Conservation (phyloP, 768 basidiomycete genomes). For the Gyrodon lividus region DNA sequence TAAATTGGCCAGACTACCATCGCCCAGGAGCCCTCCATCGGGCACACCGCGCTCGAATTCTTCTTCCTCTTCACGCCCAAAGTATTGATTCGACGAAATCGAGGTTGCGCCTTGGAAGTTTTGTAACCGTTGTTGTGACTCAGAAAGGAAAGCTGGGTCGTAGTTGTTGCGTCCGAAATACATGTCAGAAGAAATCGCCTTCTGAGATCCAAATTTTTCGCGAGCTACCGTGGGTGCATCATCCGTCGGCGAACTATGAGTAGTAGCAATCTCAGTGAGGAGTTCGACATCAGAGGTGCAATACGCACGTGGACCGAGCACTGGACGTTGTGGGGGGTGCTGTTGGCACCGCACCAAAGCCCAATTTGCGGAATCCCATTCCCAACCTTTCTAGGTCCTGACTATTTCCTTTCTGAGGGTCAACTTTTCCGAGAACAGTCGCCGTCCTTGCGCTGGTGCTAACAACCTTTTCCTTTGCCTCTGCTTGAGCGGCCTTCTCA, state of each 20-base stretch:
- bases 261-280: not conserved
- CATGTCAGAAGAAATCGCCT: constrained; percentile 97
- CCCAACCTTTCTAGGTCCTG: constrained; percentile 57
- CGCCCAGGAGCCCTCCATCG: constrained; percentile 55
- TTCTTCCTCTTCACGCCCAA: constrained; percentile 87
- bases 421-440: constrained; percentile 27
- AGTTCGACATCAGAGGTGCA: not conserved
- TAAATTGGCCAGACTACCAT: constrained; percentile 51
- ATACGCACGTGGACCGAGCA: constrained; percentile 38
- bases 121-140: constrained; percentile 80
- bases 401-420: constrained; percentile 39
- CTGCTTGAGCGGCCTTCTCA: constrained; percentile 38
- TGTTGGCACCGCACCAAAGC: constrained; percentile 80
- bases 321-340: constrained; percentile 54
- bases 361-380: constrained; percentile 75
- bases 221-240: constrained; percentile 78
- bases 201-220: constrained; percentile 89
- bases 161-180: constrained; percentile 91
- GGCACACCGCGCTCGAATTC: constrained; percentile 39
- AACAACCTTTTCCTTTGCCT: constrained; percentile 32
- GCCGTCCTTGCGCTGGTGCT: constrained; percentile 23
- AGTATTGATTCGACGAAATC: constrained; percentile 96
- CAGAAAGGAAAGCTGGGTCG: constrained; percentile 65
- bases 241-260: constrained; percentile 36
- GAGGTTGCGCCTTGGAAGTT: constrained; percentile 89